Evolutionary conservation across 148 eudicot genomes (phyloP).

Genomic region (Diospyros lotus): DNA sequence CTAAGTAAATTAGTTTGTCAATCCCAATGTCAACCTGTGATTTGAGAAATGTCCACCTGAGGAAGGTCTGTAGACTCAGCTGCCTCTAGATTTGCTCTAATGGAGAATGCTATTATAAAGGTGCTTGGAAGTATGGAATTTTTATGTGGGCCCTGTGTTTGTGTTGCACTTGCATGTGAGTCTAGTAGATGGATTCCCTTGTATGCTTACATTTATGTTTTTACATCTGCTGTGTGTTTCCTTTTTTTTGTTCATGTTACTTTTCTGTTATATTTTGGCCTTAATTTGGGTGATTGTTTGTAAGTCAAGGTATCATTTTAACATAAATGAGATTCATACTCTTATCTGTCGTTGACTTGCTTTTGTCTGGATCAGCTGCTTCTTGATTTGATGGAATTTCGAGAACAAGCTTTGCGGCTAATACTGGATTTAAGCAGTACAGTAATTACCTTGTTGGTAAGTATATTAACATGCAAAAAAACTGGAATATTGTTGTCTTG

Average conservation of each 20-base stretch:
- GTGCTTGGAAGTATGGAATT: too few relatives aligned
- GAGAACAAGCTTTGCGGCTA: slow-evolving; percentile 94
- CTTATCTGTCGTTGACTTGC: background rate
- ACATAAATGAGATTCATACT: slow-evolving; percentile 2
- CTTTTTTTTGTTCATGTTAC: background rate
- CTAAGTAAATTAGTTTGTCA: too few relatives aligned
- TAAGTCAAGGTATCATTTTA: background rate
- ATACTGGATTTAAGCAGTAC: slow-evolving; percentile 97
- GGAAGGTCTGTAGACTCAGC: too few relatives aligned
- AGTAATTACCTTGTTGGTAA: slow-evolving; percentile 91
- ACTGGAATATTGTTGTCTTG: background rate
- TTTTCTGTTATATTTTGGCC: background rate
- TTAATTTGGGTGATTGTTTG: background rate
- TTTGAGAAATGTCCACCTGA: too few relatives aligned
- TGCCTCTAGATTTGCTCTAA: too few relatives aligned
- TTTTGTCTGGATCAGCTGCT: slow-evolving; percentile 61
- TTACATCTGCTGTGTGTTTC: background rate
- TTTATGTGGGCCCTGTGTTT: too few relatives aligned
- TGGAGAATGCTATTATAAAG: too few relatives aligned
- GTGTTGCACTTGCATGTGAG: too few relatives aligned
- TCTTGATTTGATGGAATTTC: slow-evolving; percentile 95
- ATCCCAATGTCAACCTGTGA: too few relatives aligned
- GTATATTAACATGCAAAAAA: slow-evolving; percentile 18
- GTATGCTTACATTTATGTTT: too few relatives aligned
- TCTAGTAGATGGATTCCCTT: too few relatives aligned